These are phyloP conservation scores for Meripilus lineatus DNA, from an alignment of 1,284 basidiomycete genomes.

Conservation along the genomic window DNA sequence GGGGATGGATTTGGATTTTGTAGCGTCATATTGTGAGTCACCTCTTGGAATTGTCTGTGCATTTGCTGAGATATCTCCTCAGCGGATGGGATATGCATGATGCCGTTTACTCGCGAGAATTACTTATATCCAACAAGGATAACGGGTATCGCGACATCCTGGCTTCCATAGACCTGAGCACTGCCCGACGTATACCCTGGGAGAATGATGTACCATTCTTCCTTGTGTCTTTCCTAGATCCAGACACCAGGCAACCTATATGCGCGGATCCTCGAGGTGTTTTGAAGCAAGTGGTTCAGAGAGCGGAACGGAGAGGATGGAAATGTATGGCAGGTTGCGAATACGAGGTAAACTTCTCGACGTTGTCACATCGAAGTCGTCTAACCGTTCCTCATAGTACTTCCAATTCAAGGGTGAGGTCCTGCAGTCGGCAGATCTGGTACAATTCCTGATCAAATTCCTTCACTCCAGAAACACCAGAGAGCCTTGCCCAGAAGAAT, in stretches of 20 bases:
- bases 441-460: no score
- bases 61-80: conserved; percentile 7
- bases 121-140: conserved; percentile 83
- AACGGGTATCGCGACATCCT: conserved; percentile 92
- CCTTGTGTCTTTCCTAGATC: conserved; percentile 85
- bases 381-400: conserved; percentile 50
- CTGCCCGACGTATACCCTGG: conserved; percentile 88
- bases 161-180: conserved; percentile 80
- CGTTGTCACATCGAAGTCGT: not conserved
- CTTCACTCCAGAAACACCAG: conserved; percentile 62
- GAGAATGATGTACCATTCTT: conserved; percentile 92
- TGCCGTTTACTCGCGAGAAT: conserved; percentile 74
- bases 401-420: conserved; percentile 94
- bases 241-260: conserved; percentile 73
- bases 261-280: conserved; percentile 83
- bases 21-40: conserved; percentile 78
- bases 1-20: conserved; percentile 89
- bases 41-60: conserved; percentile 4
- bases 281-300: conserved; percentile 57
- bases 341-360: conserved; percentile 68
- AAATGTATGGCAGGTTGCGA: conserved; percentile 80
- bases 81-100: conserved; percentile 92
- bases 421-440: no score
- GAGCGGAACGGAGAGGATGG: conserved; percentile 45
- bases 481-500: conserved; percentile 71